Evolutionary conservation across 805 yeast genomes (phyloP).

Genomic region (Candida gorgasii): DNA sequence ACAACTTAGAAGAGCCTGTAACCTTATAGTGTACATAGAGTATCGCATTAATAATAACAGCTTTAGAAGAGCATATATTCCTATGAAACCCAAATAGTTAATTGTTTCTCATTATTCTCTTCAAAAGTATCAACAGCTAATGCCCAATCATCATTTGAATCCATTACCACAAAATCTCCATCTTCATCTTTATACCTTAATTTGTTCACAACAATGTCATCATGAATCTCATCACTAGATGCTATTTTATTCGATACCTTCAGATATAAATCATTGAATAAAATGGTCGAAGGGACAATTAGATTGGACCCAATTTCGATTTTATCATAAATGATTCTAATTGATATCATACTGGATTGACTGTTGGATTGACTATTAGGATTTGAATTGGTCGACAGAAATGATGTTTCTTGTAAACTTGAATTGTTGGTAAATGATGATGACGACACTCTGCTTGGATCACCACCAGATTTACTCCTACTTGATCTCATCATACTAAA

Average conservation of each 20-base stretch:
- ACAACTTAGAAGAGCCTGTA: no score
- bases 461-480: constrained; percentile 24
- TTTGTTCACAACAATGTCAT: constrained; percentile 51
- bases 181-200: constrained; percentile 91
- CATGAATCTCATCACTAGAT: constrained; percentile 52
- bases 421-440: constrained; percentile 17
- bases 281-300: constrained; percentile 28
- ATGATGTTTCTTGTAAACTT: constrained; percentile 20
- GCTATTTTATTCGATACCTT: constrained; percentile 56
- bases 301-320: constrained; percentile 29
- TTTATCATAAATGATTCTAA: constrained; percentile 35
- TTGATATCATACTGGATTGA: constrained; percentile 15
- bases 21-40: background rate
- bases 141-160: constrained; percentile 83
- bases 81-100: constrained; percentile 44
- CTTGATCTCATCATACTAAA: constrained; percentile 44
- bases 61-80: no score
- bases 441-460: constrained; percentile 21
- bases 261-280: constrained; percentile 57
- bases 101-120: constrained; percentile 26
- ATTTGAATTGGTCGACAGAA: constrained; percentile 15
- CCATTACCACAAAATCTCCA: constrained; percentile 86
- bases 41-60: no score
- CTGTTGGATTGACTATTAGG: constrained; percentile 2
- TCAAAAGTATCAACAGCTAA: constrained; percentile 71